phyloP scores from a whole-genome alignment of 192 early-diverging fungal genomes.

The Coemansia sp. region DNA sequence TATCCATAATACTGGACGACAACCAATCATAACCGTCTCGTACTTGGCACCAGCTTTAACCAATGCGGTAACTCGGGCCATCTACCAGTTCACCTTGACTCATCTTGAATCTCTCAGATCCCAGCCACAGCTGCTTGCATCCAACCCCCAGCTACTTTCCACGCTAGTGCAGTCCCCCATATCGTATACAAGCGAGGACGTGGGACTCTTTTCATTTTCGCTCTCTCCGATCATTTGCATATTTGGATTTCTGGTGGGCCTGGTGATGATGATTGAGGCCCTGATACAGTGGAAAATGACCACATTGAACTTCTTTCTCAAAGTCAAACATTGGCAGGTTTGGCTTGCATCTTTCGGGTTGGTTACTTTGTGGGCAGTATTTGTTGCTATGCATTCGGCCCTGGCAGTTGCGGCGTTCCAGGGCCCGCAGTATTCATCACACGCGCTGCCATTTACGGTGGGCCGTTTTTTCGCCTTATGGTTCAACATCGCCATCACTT shows the following conservation, averaged over 20 bases:
- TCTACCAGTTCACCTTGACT: not conserved
- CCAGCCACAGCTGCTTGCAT: not conserved
- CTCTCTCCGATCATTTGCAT: slow-evolving; percentile 20
- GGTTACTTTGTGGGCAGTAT: slow-evolving; percentile 1
- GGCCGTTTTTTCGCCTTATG: slow-evolving; percentile 36
- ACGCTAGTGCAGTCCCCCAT: slow-evolving; percentile 8
- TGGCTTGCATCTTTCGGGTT: slow-evolving; percentile 8
- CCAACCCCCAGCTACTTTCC: not conserved
- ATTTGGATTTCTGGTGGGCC: slow-evolving; percentile 20
- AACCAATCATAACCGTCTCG: slow-evolving; percentile 5
- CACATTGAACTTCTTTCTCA: slow-evolving; percentile 22
- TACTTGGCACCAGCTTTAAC: slow-evolving; percentile 9
- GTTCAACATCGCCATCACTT: slow-evolving; percentile 5
- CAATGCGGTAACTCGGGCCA: not conserved
- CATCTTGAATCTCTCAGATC: not conserved
- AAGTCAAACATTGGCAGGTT: slow-evolving; percentile 13
- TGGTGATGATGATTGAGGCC: slow-evolving; percentile 12
- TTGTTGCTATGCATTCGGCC: slow-evolving; percentile 14
- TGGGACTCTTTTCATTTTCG: slow-evolving; percentile 12
- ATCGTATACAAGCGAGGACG: slow-evolving; percentile 10
- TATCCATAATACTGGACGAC: slow-evolving; percentile 13
- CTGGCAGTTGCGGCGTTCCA: slow-evolving; percentile 24
- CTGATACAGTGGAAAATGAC: slow-evolving; percentile 31
- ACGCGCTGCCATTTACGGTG: slow-evolving; percentile 19
- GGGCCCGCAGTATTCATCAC: slow-evolving; percentile 8